A percentile compares a stretch with the other conserved stretches of the same genome.
These are phyloP conservation scores for Nakazawaea ernobii DNA, from an alignment of 805 yeast genomes.

Conservation along the genomic window DNA sequence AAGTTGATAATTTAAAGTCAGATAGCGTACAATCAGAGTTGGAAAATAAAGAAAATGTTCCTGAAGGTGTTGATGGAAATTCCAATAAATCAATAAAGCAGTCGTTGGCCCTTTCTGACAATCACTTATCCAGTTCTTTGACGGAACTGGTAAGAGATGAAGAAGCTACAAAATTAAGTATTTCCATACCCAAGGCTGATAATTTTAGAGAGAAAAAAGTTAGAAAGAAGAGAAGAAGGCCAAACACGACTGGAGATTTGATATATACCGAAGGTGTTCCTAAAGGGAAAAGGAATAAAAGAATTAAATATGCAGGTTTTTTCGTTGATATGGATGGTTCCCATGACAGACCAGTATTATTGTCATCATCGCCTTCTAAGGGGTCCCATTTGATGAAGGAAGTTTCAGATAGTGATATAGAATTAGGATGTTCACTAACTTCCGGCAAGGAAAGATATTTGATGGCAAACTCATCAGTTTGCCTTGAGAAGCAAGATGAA, in stretches of 20 bases:
- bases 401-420: conserved; percentile 6
- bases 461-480: too few species aligned
- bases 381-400: background rate
- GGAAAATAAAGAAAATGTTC: too few species aligned
- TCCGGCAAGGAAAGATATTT: background rate
- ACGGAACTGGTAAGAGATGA: too few species aligned
- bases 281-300: background rate
- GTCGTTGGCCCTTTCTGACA: too few species aligned
- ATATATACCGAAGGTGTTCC: background rate
- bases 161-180: too few species aligned
- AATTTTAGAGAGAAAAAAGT: background rate
- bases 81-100: too few species aligned
- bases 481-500: background rate
- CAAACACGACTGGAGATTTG: background rate
- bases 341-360: background rate
- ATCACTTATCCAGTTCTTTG: too few species aligned
- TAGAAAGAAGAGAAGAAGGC: background rate
- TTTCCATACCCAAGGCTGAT: background rate
- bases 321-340: background rate
- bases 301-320: background rate
- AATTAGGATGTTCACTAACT: background rate
- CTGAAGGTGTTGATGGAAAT: too few species aligned
- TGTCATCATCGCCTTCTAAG: background rate
- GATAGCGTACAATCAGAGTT: too few species aligned
- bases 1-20: too few species aligned